Evolutionary conservation across 352 stramenopile genomes (phyloP), one percentile per base, ranked within the genome.

Genomic region (Phytophthora aleatoria): DNA sequence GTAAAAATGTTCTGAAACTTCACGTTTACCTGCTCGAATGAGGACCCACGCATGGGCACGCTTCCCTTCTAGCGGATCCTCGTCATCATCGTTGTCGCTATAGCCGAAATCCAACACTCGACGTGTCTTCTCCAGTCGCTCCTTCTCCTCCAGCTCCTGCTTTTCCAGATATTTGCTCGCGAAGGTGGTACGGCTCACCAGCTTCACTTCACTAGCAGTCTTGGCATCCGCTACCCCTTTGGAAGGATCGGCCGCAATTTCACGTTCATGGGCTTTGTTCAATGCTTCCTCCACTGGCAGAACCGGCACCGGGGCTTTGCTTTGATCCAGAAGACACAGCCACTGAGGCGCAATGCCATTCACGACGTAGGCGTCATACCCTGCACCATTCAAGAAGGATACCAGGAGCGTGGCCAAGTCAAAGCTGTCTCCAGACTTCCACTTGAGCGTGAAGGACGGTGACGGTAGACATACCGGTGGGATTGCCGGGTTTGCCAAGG

Each of bases 281-380:
- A 81, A 53, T 26, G 69, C 73, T 51, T 91, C 73, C 35, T 91
- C 79, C 0, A 85, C 60, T 2, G 81, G 61, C 16, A 91, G 68
- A 12, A 80, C 64, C 0, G 91, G 89, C 30, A 92, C 85, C 9
- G 69, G 58, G 10, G 83, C 89, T 16, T 90, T 81, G 47, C 78
- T 96, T 61, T 98, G 91, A 70, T 99, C 94, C n/a, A 96, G 56
- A 0, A 97, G 66, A 52, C 91, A 97, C 26, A 99, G 85, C 81
- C 89, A 98, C 3, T 68, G 71, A 10, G 94, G 91, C 3, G 92
- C 94, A 11, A 78, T 65, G 2, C 96, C 96, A 35, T 94, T 79
- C 6, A 98, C 94, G 10, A 98, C 91, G 62, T 97, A 98, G 3
- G 96, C 96, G 61, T 99, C 96, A 66, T 98, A 98, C 0, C 96